Conservation (phyloP, 2,329 filamentous ascomycete species). For the Fusarium begoniae region DNA sequence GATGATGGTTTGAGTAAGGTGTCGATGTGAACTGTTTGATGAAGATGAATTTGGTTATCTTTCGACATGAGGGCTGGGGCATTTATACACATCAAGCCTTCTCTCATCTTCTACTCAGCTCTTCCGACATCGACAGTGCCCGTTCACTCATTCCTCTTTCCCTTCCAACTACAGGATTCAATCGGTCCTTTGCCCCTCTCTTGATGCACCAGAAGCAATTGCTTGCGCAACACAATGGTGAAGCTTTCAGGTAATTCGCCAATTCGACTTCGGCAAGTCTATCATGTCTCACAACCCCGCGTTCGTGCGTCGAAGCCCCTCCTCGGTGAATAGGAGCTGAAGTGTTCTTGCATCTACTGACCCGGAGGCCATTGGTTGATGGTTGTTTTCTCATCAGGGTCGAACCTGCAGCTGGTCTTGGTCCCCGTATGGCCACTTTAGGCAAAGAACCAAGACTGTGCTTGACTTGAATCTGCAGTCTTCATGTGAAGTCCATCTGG, state of each 20-base stretch:
- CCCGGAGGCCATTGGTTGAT: background rate
- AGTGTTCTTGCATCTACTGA: background rate
- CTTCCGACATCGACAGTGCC: accelerated
- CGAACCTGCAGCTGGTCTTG: no score
- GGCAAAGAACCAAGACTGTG: background rate
- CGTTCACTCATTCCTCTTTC: background rate
- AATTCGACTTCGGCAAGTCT: background rate
- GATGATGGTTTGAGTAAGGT: background rate
- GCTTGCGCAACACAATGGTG: background rate
- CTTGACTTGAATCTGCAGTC: background rate
- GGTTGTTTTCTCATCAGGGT: no score
- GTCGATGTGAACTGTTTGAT: background rate
- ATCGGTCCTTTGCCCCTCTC: background rate
- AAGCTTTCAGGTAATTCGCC: background rate
- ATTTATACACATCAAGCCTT: background rate
- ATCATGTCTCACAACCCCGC: background rate
- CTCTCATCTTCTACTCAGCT: background rate
- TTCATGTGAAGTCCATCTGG: accelerated
- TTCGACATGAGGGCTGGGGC: background rate
- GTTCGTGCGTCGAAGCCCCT: background rate
- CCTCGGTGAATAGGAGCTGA: background rate
- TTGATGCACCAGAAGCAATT: background rate
- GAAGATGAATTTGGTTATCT: no score
- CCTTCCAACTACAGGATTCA: background rate
- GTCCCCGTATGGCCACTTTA: background rate